phyloP scores from a whole-genome alignment of 2,329 filamentous ascomycete species.

The Didymellaceae sp. region DNA sequence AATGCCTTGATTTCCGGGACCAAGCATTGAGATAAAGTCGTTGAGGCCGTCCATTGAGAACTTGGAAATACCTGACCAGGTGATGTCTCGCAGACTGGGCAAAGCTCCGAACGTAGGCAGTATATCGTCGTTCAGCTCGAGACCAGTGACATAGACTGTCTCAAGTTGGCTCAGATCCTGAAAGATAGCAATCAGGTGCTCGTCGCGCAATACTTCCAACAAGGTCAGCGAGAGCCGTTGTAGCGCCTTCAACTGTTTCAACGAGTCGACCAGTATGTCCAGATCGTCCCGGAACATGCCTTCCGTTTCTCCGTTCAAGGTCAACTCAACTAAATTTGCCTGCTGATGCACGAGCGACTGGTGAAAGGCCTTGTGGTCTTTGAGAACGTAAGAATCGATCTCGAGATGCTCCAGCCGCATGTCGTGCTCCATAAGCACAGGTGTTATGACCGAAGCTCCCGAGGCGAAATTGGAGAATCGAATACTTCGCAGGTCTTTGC shows the following conservation, averaged over 20 bases:
- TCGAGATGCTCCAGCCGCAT: slow-evolving; percentile 58
- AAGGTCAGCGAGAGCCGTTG: slow-evolving; percentile 60
- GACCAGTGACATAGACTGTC: slow-evolving; percentile 63
- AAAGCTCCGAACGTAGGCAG: slow-evolving; percentile 55
- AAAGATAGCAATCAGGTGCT: slow-evolving; percentile 59
- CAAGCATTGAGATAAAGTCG: slow-evolving; percentile 52
- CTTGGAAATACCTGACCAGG: slow-evolving; percentile 61
- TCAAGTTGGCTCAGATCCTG: slow-evolving; percentile 58
- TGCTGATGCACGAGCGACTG: slow-evolving; percentile 61
- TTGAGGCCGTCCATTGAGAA: slow-evolving; percentile 62
- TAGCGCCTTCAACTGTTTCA: slow-evolving; percentile 61
- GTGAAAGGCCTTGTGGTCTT: slow-evolving; percentile 61
- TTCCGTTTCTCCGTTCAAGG: slow-evolving; percentile 57
- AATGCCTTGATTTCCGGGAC: slow-evolving; percentile 51
- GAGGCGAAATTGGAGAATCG: slow-evolving; percentile 59
- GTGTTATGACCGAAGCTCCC: slow-evolving; percentile 60
- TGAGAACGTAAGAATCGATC: slow-evolving; percentile 57
- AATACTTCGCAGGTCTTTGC: slow-evolving; percentile 58
- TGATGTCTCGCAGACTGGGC: slow-evolving; percentile 58
- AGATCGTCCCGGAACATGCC: slow-evolving; percentile 55
- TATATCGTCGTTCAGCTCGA: slow-evolving; percentile 59
- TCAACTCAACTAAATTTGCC: slow-evolving; percentile 53
- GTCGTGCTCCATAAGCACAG: slow-evolving; percentile 55
- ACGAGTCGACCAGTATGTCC: slow-evolving; percentile 57
- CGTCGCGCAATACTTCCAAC: slow-evolving; percentile 58